These are phyloP conservation scores for Larix kaempferi DNA, from an alignment of 75 land plant genomes.

Conservation along the genomic window DNA sequence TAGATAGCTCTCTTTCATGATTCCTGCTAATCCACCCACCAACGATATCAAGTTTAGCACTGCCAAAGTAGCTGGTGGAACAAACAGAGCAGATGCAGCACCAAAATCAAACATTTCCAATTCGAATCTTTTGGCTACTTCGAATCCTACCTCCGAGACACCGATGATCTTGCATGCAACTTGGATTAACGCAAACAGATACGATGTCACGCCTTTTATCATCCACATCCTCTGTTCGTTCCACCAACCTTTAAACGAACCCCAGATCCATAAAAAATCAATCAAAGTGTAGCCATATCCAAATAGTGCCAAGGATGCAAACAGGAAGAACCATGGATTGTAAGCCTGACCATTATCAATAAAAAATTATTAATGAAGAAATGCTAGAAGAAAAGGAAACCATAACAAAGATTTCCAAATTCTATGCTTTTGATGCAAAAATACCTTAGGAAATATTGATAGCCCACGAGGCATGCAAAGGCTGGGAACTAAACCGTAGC, in stretches of 20 bases:
- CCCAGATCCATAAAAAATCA: neutral
- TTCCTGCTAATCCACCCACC: constrained; percentile 8
- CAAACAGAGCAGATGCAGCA: neutral
- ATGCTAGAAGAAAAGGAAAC: too few relatives aligned
- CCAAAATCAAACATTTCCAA: constrained; percentile 7
- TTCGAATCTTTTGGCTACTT: constrained; percentile 18
- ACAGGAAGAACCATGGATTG: too few relatives aligned
- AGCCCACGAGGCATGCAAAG: too few relatives aligned
- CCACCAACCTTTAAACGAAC: constrained; percentile 20
- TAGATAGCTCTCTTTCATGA: neutral
- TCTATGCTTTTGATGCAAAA: too few relatives aligned
- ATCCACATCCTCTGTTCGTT: constrained; percentile 27
- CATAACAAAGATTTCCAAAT: too few relatives aligned
- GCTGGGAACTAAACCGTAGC: too few relatives aligned
- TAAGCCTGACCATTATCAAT: too few relatives aligned
- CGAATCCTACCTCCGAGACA: constrained; percentile 18
- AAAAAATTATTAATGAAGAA: too few relatives aligned
- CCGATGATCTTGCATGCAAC: neutral
- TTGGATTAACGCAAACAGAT: constrained; percentile 5
- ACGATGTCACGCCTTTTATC: constrained; percentile 14
- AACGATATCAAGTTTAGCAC: neutral
- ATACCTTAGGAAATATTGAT: too few relatives aligned
- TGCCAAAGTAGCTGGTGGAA: neutral
- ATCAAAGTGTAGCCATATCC: too few relatives aligned
- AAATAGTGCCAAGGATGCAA: too few relatives aligned